A percentile compares a stretch with the other conserved stretches of the same genome.
Conservation (phyloP, 306 rosid species). For the Trifolium dubium region DNA sequence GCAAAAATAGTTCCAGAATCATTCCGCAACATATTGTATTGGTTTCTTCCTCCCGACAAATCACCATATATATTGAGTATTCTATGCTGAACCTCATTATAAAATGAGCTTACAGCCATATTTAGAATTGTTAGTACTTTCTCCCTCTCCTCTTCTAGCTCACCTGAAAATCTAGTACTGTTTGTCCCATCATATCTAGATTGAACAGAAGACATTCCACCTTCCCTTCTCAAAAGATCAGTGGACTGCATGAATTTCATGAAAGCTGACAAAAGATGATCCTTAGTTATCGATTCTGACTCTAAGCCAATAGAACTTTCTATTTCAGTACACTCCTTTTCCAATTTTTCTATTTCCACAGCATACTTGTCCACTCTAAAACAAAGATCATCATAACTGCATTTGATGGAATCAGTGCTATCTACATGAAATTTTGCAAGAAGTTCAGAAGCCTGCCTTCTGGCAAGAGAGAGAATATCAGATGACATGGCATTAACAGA, state of each 20-base stretch:
- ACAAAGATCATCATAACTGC: slow-evolving; percentile 69
- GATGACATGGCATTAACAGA: slow-evolving; percentile 71
- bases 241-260: slow-evolving; percentile 72
- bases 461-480: slow-evolving; percentile 77
- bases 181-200: slow-evolving; percentile 60
- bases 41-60: slow-evolving; percentile 53
- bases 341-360: slow-evolving; percentile 71
- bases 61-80: slow-evolving; percentile 54
- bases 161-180: slow-evolving; percentile 52
- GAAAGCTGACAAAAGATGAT: slow-evolving; percentile 71
- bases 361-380: slow-evolving; percentile 70
- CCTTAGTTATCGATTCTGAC: slow-evolving; percentile 82
- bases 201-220: slow-evolving; percentile 51
- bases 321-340: slow-evolving; percentile 69
- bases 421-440: slow-evolving; percentile 61
- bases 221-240: slow-evolving; percentile 63
- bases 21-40: slow-evolving; percentile 47
- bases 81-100: slow-evolving; percentile 60
- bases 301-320: slow-evolving; percentile 70
- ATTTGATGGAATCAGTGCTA: slow-evolving; percentile 58
- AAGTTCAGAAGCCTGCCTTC: slow-evolving; percentile 91
- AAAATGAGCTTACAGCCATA: slow-evolving; percentile 65
- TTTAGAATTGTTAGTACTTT: slow-evolving; percentile 58
- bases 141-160: slow-evolving; percentile 66
- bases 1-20: slow-evolving; percentile 67